Evolutionary conservation across 1,284 basidiomycete genomes (phyloP).

Genomic region (Moesziomyces sp.): DNA sequence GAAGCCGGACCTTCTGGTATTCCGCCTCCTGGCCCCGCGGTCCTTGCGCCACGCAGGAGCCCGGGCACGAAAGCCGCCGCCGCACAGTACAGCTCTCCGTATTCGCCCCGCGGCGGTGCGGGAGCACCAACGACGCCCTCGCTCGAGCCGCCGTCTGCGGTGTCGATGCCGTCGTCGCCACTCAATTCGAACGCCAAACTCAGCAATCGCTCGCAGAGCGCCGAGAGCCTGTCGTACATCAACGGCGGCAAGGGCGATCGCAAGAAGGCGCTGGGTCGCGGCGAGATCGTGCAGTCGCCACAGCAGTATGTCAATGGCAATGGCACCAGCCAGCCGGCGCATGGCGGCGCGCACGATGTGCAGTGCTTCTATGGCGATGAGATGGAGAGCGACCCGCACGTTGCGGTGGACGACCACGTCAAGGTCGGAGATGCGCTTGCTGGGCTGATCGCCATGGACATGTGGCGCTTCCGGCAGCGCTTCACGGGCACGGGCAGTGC

Average conservation of each 20-base stretch:
- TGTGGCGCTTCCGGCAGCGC: constrained; percentile 55
- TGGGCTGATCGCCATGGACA: constrained; percentile 62
- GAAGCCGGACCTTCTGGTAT: constrained; percentile 44
- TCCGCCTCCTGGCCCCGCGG: constrained; percentile 44
- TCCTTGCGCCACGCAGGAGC: constrained; percentile 37
- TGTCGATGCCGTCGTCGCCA: constrained; percentile 42
- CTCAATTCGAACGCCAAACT: constrained; percentile 22
- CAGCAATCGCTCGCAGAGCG: constrained; percentile 53
- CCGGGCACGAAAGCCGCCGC: constrained; percentile 31
- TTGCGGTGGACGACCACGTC: constrained; percentile 43
- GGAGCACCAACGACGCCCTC: constrained; percentile 17
- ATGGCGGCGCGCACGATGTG: constrained; percentile 10
- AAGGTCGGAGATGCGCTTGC: constrained; percentile 59
- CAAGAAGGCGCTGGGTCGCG: constrained; percentile 19
- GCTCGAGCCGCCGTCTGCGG: constrained; percentile 14
- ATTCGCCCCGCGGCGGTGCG: constrained; percentile 12
- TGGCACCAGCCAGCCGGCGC: not conserved
- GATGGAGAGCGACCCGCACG: constrained; percentile 26
- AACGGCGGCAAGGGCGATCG: constrained; percentile 31
- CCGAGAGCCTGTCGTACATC: constrained; percentile 50
- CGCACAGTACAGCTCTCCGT: constrained; percentile 48
- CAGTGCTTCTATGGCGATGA: constrained; percentile 37
- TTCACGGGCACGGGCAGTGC: constrained; percentile 23
- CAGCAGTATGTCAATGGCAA: constrained; percentile 23
- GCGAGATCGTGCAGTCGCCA: not conserved